Conservation (phyloP, 371 early-diverging fungal species). For the Synchytrium microbalum region DNA sequence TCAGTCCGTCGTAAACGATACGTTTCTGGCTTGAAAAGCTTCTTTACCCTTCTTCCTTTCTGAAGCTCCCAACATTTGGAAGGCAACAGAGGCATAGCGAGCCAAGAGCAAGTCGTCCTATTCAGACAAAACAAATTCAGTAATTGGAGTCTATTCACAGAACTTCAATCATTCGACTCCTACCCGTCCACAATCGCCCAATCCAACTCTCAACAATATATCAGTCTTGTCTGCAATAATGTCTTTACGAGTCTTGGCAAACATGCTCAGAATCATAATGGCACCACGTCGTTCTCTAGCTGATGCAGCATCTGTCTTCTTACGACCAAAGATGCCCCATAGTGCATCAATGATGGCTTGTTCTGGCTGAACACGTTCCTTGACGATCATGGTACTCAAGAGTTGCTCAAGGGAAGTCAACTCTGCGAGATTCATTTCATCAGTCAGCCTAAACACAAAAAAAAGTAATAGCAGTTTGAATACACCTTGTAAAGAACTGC, state of each 20-base stretch:
- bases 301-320: conserved; percentile 42
- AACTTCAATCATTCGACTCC: not conserved
- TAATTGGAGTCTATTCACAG: conserved; percentile 7
- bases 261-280: conserved; percentile 83
- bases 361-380: conserved; percentile 42
- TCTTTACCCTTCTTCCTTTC: conserved; percentile 46
- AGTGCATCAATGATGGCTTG: conserved; percentile 65
- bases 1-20: conserved; percentile 14
- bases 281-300: conserved; percentile 74
- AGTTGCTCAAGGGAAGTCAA: conserved; percentile 89
- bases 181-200: conserved; percentile 73
- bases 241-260: conserved; percentile 71
- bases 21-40: too few species aligned
- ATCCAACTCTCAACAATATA: conserved; percentile 69
- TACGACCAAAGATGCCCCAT: conserved; percentile 72
- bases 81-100: conserved; percentile 80
- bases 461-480: not conserved
- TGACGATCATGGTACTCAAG: conserved; percentile 60
- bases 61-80: conserved; percentile 49
- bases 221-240: conserved; percentile 78
- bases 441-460: conserved; percentile 55
- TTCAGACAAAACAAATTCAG: conserved; percentile 2
- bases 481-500: too few species aligned
- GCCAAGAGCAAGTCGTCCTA: conserved; percentile 68
- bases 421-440: conserved; percentile 80